Evolutionary conservation across 768 basidiomycete species (phyloP), one percentile per base, ranked within the genome.

Genomic region (Collybia mongolica): DNA sequence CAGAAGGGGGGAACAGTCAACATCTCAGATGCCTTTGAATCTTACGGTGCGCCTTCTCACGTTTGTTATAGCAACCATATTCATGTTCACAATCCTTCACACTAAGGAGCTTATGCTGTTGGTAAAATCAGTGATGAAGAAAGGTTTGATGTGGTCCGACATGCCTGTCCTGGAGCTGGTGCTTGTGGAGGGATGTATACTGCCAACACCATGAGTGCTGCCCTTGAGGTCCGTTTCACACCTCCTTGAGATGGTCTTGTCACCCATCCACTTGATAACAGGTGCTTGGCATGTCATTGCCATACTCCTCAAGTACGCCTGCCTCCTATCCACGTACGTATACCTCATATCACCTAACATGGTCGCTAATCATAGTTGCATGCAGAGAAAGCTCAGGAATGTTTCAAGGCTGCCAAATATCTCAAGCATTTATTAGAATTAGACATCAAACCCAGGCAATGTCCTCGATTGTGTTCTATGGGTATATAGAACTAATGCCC

Each of bases 141-240:
- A 62, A 79, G 87, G 23, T 81, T 90, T 56, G 92, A 95, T 56
- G 90, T 93, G 41, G 83, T 94, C 35, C 82, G 85, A 32, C 83
- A 93, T 68, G 84, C 91, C 26, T 94, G 92, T 60, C 90, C 92
- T 14, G 88, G 89, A 8, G 71, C 89, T 14, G 92, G 92, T 44
- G 88, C 85, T 19, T 93, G 91, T 57, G 90, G 91, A 23, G 90
- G 90, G 12, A 93, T 93, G 90, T 93, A 84, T 63, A 92, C 90
- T 7, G 91, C 92, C 28, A 93, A 93, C 59, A 93, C 91, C 0
- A 93, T 93, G 91, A 89, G 88, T 54, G 85, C 88, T 37, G 85
- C 80, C 15, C 73, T 94, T 24, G 92, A 93, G 65, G 75, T 71
- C n/a, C 26, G 53, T 40, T 41, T 37, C 23, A 29, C 11, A 17